Evolutionary conservation across 257 asterid genomes (phyloP), one percentile per base, ranked within the genome.

Genomic region (Petunia secreta): DNA sequence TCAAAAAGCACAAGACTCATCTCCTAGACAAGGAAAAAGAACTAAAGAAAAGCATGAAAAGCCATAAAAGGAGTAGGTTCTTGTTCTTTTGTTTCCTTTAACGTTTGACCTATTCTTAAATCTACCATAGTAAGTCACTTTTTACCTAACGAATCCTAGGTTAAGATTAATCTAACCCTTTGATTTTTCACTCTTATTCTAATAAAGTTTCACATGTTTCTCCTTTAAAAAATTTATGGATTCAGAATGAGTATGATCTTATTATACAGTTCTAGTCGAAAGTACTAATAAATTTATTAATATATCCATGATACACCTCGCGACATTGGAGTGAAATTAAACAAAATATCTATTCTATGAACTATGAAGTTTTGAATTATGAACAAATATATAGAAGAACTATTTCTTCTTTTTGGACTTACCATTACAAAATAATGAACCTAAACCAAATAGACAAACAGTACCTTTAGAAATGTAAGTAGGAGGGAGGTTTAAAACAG

Each of bases 341-440:
- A 46, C 55, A 38, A 66, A 7, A n/a, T 15, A 37, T 3, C 3
- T 36, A n/a, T 63, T 65, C 52, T 66, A 66, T 43, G 11, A 39
- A 63, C 53, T 37, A 63, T 54, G 4, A 78, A 69, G 52, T 69
- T 58, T 78, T 73, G 80, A 86, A 85, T 74, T 80, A 84, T 85
- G 68, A 37, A 79, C 15, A 41, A 14, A 62, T 6, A 43, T 67
- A 11, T 50, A 79, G 77, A 15, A 54, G 78, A 73, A 90, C 89
- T 91, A 88, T 82, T 89, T 91, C 91, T 92, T 94, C 90, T 90
- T 94, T 85, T 88, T 92, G 60, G 94, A 89, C 63, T 91, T 93
- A 63, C 92, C 91, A 80, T 86, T 86, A 55, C 89, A 90, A 86
- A 94, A 88, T 43, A 91, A 84, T 0, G 97, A 94, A 78, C 92